Evolutionary conservation across 768 basidiomycete species (phyloP).

Genomic region (Russula brevipes): DNA sequence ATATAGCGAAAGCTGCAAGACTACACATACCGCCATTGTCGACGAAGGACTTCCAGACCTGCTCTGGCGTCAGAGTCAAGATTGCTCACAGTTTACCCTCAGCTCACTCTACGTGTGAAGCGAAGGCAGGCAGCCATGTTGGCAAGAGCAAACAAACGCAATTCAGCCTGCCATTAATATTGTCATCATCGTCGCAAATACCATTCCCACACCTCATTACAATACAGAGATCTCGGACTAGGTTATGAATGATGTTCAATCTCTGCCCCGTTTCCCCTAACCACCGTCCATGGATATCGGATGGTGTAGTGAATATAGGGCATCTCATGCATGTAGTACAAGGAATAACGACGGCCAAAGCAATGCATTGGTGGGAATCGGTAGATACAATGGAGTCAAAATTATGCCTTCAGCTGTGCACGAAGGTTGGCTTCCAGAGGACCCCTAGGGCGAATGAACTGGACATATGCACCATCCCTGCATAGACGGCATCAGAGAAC

Average conservation of each 20-base stretch:
- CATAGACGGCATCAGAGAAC: slow-evolving; percentile 15
- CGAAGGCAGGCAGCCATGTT: slow-evolving; percentile 64
- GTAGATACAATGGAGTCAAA: slow-evolving; percentile 28
- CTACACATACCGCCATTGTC: slow-evolving; percentile 64
- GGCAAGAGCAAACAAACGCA: not conserved
- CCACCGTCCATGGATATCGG: slow-evolving; percentile 51
- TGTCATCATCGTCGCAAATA: slow-evolving; percentile 10
- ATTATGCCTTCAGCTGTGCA: slow-evolving; percentile 71
- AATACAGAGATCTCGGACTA: slow-evolving; percentile 21
- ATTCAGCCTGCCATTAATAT: too few species aligned
- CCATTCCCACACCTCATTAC: slow-evolving; percentile 21
- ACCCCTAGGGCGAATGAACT: slow-evolving; percentile 88
- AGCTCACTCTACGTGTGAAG: slow-evolving; percentile 57
- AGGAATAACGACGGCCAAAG: slow-evolving; percentile 9
- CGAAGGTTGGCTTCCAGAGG: slow-evolving; percentile 80
- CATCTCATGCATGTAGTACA: slow-evolving; percentile 25
- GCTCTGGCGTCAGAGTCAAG: slow-evolving; percentile 12
- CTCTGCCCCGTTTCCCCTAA: slow-evolving; percentile 83
- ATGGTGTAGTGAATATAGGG: slow-evolving; percentile 74
- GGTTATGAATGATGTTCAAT: slow-evolving; percentile 36
- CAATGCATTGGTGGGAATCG: slow-evolving; percentile 26
- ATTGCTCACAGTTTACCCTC: not conserved
- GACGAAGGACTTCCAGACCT: slow-evolving; percentile 83
- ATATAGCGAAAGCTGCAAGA: not conserved
- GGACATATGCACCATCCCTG: slow-evolving; percentile 93